Percentiles rank a stretch among this genome's conserved stretches.
These are phyloP conservation scores for Heritiera littoralis DNA, from an alignment of 345 rosid species.

Conservation along the genomic window DNA sequence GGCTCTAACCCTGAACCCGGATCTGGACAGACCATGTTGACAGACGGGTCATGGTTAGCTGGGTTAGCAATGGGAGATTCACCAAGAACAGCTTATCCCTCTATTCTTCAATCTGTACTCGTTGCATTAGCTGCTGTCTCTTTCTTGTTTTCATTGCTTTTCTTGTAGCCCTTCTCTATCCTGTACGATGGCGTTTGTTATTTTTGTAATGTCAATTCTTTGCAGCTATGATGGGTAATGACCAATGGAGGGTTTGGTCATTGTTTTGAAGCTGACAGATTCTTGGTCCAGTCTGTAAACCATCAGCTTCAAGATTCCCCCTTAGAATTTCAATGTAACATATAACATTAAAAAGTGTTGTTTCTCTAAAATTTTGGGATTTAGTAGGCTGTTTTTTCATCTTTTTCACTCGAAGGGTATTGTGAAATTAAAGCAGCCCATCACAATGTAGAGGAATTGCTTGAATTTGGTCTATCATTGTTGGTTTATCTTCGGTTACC, in stretches of 20 bases:
- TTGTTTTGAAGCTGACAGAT: constrained; percentile 41
- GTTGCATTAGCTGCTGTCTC: constrained; percentile 25
- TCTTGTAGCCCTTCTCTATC: constrained; percentile 31
- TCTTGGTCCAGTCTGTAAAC: constrained; percentile 35
- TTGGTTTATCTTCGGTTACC: not conserved
- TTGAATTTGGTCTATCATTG: not conserved
- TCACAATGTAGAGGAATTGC: not conserved
- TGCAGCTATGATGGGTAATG: constrained; percentile 28
- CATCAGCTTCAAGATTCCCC: constrained; percentile 27
- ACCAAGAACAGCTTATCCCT: constrained; percentile 29
- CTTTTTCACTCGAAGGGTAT: not conserved
- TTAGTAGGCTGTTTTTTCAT: not conserved
- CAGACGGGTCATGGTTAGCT: constrained; percentile 89
- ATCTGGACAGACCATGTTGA: constrained; percentile 54
- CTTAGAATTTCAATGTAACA: constrained; percentile 13
- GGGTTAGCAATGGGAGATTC: constrained; percentile 93
- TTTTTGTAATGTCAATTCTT: constrained; percentile 33
- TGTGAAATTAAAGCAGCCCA: constrained; percentile 1
- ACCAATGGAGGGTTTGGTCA: constrained; percentile 8
- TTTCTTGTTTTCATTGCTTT: constrained; percentile 25
- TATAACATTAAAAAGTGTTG: not conserved
- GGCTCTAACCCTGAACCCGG: constrained; percentile 26
- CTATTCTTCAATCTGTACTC: constrained; percentile 19
- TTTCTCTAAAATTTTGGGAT: constrained; percentile 2
- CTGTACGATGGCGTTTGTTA: constrained; percentile 1